Conservation (phyloP, 352 stramenopile genomes). For the Globisporangium radiosum region DNA sequence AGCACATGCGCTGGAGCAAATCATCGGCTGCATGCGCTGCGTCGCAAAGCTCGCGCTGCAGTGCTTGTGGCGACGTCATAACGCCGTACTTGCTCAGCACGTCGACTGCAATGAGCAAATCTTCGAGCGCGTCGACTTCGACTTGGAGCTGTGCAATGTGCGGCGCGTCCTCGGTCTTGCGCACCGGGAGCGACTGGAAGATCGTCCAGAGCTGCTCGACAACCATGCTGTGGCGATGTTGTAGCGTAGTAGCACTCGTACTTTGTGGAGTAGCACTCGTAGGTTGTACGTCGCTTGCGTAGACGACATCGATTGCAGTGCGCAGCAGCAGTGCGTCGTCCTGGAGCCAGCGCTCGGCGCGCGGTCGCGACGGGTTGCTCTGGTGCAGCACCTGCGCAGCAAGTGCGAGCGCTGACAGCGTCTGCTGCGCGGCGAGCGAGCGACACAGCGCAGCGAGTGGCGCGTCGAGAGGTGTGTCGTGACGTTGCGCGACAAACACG, state of each 20-base stretch:
- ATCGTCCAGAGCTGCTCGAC: constrained; percentile 61
- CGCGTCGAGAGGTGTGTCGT: constrained; percentile 42
- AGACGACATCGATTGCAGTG: constrained; percentile 52
- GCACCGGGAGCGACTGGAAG: constrained; percentile 65
- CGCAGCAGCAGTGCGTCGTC: constrained; percentile 40
- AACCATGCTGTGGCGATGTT: constrained; percentile 17
- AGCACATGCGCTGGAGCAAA: constrained; percentile 48
- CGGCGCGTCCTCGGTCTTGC: constrained; percentile 47
- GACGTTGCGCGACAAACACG: constrained; percentile 42
- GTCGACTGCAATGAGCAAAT: constrained; percentile 66
- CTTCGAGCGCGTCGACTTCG: constrained; percentile 65
- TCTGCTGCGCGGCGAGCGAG: constrained; percentile 20
- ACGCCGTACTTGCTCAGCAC: constrained; percentile 55
- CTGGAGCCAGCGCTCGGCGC: constrained; percentile 52
- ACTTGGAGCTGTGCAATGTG: constrained; percentile 58
- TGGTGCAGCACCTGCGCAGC: constrained; percentile 50
- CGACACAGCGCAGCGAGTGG: constrained; percentile 37
- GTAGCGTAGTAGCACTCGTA: too few species aligned
- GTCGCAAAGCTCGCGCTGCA: constrained; percentile 15
- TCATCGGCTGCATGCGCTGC: constrained; percentile 5
- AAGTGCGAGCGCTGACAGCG: constrained; percentile 29
- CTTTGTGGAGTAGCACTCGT: too few species aligned
- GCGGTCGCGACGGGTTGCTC: constrained; percentile 48
- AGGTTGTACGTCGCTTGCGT: background rate
- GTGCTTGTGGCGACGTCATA: constrained; percentile 20